Base-by-base conservation (phyloP, 2,329 filamentous ascomycete species). In the Diplodia intermedia region DNA sequence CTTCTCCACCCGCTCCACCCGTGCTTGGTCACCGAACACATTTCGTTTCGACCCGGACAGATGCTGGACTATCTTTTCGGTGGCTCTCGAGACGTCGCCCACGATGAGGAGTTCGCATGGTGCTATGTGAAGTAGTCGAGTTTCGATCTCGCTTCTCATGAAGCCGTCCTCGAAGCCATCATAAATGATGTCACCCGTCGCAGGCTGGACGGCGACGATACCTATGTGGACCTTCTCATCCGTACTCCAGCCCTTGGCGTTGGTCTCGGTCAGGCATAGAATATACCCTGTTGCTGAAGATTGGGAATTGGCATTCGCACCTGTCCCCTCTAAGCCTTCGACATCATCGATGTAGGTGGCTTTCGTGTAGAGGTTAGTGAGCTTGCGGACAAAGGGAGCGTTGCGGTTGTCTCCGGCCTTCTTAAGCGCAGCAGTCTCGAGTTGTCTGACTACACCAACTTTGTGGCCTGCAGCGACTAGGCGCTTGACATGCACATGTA, bases 311-410 rank as follows among this genome's bases (percentile, higher is more conserved):
- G 88, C 85, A 1, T 86, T 83, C 49, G 86, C 83, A 70, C 82
- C 72, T 74, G 83, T 74, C 67, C 81, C 73, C 65, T 91, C 90
- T 5, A 97, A 80, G 31, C 92, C 92, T 70, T 95, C 94, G 11
- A 92, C 86, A 77, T 99, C 95, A 75, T 98, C 95, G 68, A 99
- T 90, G 73, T 98, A 99, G 2, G 95, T 99, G 53, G 94, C 95
- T 79, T 98, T 99, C 9, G 95, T 99, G 80, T 99, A 99, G 7
- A 99, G 85, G 75, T 97, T 97, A 18, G 95, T 98, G 74, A 99
- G 88, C 74, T 97, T 95, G 43, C 95, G 89, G 47, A 93, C 88
- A 73, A 99, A 99, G 0, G 95, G 94, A 0, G 93, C 88, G 75
- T 97, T 97, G 68, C 92, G 89, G 79, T 98, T 99, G 77, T 97